Base-by-base conservation (phyloP, 495 filamentous ascomycete species). In the Hyaloscypha bicolor region DNA sequence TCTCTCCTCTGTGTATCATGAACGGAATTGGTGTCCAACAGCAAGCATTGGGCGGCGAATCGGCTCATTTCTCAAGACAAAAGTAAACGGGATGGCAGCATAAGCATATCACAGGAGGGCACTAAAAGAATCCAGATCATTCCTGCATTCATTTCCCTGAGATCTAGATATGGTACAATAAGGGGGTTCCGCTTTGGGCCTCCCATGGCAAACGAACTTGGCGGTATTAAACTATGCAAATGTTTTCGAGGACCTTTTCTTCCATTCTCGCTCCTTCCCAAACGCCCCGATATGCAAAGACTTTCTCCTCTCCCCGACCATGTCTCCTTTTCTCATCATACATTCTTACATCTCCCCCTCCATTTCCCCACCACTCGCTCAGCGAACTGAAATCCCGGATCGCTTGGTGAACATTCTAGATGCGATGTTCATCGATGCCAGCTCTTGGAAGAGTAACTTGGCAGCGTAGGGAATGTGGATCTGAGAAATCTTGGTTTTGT, bases 391-490 rank as follows among this genome's bases (percentile, higher is more conserved):
- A 39, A 92, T 85, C 19, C 90, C 91, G 53, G 89, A 91, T 60
- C 91, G 77, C 71, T 91, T 91, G 64, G 93, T 97, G 78, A 94
- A 98, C 93, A 99, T 93, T 75, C 95, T 88, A 22, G 94, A 87
- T 21, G 95, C 93, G 76, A 99, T 97, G 80, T 97, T 97, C 95
- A 99, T 99, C 62, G 93, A 88, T 75, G 91, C 90, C 69, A 99
- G 83, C 82, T 99, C 95, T 81, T 99, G 95, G 88, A 99, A 98
- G 63, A 99, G 85, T 63, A 99, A 85, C 82, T 99, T 99, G 72
- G 96, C 95, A 25, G 95, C 95, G 75, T 99, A 99, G 21, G 95
- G 95, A 71, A 99, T 94, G 75, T 97, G 90, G 55, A 99, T 88
- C 79, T 98, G 96, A 11, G 94, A 96, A 72, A 99, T 97, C 77